Evolutionary conservation across 2,329 filamentous ascomycete species (phyloP).

Genomic region (Calonectria hongkongensis): DNA sequence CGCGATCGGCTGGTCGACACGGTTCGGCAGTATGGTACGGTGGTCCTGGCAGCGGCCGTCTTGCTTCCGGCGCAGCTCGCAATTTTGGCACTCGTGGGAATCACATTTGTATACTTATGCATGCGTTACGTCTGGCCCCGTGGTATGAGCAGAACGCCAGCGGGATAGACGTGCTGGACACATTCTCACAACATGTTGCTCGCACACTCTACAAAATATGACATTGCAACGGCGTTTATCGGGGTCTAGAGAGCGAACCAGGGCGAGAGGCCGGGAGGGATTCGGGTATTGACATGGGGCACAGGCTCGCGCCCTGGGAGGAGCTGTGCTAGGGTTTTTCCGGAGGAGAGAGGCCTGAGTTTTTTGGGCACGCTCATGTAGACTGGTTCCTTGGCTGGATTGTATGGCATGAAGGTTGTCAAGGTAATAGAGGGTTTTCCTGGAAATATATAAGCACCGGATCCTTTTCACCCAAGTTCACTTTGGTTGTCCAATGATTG

Average conservation of each 20-base stretch:
- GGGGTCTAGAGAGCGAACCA: constrained; percentile 50
- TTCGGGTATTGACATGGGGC: constrained; percentile 29
- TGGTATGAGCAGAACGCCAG: constrained; percentile 47
- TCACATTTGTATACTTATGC: constrained; percentile 64
- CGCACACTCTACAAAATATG: constrained; percentile 46
- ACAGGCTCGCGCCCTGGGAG: constrained; percentile 19
- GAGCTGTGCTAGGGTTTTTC: constrained; percentile 31
- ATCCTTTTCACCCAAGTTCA: constrained; percentile 9
- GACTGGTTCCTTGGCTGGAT: constrained; percentile 44
- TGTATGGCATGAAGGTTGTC: constrained; percentile 44
- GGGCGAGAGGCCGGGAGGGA: constrained; percentile 33
- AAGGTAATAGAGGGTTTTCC: constrained; percentile 49
- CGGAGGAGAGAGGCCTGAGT: constrained; percentile 30
- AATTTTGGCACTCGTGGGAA: constrained; percentile 58
- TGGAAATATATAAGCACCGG: constrained; percentile 24
- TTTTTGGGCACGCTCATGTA: constrained; percentile 40
- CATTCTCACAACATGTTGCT: constrained; percentile 34
- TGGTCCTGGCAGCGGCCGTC: constrained; percentile 66
- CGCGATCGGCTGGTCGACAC: constrained; percentile 63
- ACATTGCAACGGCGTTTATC: constrained; percentile 57
- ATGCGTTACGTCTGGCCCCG: constrained; percentile 55
- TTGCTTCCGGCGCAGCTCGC: constrained; percentile 68
- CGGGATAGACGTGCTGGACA: constrained; percentile 53
- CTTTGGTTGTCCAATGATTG: not conserved
- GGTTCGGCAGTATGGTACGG: constrained; percentile 65